phyloP scores from a whole-genome alignment of 228 moss, liverwort and hornwort genomes.

The Sphagnum fallax region DNA sequence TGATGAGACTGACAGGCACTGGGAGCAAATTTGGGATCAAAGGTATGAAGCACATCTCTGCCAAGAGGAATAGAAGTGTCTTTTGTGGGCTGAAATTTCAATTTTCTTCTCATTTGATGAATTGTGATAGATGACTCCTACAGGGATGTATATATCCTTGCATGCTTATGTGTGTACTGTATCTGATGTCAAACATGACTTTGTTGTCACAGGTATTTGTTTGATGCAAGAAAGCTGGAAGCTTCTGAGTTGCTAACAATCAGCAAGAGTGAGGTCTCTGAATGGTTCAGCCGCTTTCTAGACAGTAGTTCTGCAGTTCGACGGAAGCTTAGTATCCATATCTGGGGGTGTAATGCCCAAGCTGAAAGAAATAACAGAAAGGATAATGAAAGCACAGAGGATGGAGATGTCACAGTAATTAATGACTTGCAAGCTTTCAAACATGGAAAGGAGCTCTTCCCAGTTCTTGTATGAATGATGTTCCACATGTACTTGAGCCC shows the following conservation, averaged over 20 bases:
- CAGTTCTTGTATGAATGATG: neutral
- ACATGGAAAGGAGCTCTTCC: slow-evolving; percentile 33
- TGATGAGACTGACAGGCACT: slow-evolving; percentile 86
- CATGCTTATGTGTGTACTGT: neutral
- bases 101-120: neutral
- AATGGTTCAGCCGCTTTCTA: slow-evolving; percentile 58
- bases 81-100: neutral
- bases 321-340: slow-evolving; percentile 70
- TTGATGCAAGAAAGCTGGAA: slow-evolving; percentile 68
- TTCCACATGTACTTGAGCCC: too few species aligned
- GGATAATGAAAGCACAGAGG: slow-evolving; percentile 10
- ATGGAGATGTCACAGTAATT: slow-evolving; percentile 28
- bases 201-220: slow-evolving; percentile 48
- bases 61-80: neutral
- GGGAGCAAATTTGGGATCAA: slow-evolving; percentile 96
- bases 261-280: slow-evolving; percentile 59
- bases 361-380: slow-evolving; percentile 8
- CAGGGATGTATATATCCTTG: neutral
- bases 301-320: slow-evolving; percentile 22
- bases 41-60: slow-evolving; percentile 20
- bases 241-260: slow-evolving; percentile 59
- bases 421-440: slow-evolving; percentile 48
- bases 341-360: slow-evolving; percentile 71
- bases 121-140: neutral
- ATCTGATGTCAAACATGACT: neutral